Evolutionary conservation across 2,329 filamentous ascomycete genomes (phyloP), one percentile per base, ranked within the genome.

Genomic region (Plectosphaerella cucumerina): DNA sequence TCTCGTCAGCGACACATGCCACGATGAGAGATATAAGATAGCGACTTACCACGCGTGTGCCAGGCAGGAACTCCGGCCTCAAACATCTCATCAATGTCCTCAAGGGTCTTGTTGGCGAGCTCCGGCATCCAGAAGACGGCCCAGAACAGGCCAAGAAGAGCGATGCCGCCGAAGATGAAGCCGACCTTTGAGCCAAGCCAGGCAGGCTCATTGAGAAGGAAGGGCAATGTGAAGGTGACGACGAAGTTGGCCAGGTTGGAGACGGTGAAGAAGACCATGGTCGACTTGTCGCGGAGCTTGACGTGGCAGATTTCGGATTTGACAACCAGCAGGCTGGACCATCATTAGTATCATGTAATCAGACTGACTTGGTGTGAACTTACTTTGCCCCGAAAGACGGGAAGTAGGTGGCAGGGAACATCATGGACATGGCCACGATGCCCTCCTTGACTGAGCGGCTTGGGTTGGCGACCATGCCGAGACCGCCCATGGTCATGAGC

Each of bases 221-320:
- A 72, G 0, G 69, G 70, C 14, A 70, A 60, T 8, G 59, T 60
- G 42, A 72, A 71, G 5, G 63, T 65, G 6, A 70, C 62, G 6
- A 63, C 57, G 51, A 62, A 64, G 18, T 69, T 62, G 47, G 39
- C 39, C 10, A 55, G 15, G 9, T 55, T 55, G 2, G 51, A 48
- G 1, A 43, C 53, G 11, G 53, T 22, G 48, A 51, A 55, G 18
- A 55, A 55, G 3, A 55, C 44, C 53, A 55, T 55, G 26, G 53
- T 51, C 0, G 53, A 55, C 35, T 55, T 55, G n/a, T 55, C 53
- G 17, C 53, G 33, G 2, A 55, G 46, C 2, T 51, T 53, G 18
- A 51, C 34, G 22, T 55, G 53, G 8, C 51, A 51, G 23, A 55
- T 55, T 10, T 55, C 53, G 11, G 53, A 50, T 31, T 55, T 55